Percentiles rank a stretch among this genome's conserved stretches.
These are phyloP conservation scores for Myotisia sp. DNA, from an alignment of 2,329 filamentous ascomycete genomes.

Conservation along the genomic window DNA sequence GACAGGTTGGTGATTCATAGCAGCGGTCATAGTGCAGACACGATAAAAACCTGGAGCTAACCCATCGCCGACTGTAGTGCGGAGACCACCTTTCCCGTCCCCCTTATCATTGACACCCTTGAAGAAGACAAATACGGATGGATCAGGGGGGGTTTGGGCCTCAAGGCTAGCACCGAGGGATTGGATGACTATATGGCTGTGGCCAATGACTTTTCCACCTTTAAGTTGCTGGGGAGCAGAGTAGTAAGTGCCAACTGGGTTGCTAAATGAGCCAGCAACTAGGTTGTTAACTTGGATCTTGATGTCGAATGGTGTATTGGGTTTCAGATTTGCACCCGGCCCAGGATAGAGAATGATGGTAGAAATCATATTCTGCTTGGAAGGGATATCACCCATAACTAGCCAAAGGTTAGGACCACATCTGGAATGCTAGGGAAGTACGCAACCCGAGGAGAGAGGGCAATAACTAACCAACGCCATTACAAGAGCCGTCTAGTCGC, in stretches of 20 bases:
- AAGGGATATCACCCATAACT: conserved; percentile 45
- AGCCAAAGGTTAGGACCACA: conserved; percentile 1
- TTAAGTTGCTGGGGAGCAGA: conserved; percentile 39
- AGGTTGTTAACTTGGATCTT: conserved; percentile 37
- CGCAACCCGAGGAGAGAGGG: background rate
- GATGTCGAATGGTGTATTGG: conserved; percentile 35
- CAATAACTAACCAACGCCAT: conserved; percentile 36
- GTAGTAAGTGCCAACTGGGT: conserved; percentile 42
- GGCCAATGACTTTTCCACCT: conserved; percentile 26
- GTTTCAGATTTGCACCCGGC: conserved; percentile 27
- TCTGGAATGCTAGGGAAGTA: background rate
- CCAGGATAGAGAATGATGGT: conserved; percentile 37
- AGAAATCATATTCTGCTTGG: conserved; percentile 40
- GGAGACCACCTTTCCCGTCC: conserved; percentile 34
- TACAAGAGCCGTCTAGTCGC: conserved; percentile 39
- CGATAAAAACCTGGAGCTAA: conserved; percentile 37
- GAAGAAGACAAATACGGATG: conserved; percentile 41
- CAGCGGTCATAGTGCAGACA: conserved; percentile 39
- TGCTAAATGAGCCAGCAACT: conserved; percentile 40
- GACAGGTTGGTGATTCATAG: conserved; percentile 43
- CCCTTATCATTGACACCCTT: conserved; percentile 43
- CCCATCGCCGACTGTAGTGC: conserved; percentile 33
- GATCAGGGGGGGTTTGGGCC: conserved; percentile 23
- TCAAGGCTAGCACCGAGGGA: conserved; percentile 27
- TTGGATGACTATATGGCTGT: conserved; percentile 37